Percentiles rank a stretch among this genome's conserved stretches.
Conservation (phyloP, 1,284 basidiomycete genomes). For the Blastosporella zonata region DNA sequence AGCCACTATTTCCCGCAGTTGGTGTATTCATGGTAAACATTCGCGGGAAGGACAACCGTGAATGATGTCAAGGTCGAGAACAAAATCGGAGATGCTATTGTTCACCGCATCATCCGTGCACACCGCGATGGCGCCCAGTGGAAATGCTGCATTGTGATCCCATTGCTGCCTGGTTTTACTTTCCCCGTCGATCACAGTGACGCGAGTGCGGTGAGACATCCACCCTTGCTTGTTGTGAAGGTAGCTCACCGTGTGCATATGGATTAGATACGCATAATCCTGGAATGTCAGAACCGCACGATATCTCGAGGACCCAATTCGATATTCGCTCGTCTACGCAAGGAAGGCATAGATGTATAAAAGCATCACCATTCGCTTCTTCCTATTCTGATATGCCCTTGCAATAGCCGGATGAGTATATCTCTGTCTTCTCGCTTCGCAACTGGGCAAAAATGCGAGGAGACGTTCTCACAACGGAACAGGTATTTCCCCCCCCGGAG, state of each 20-base stretch:
- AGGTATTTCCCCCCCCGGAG: slow-evolving; percentile 41
- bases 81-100: slow-evolving; percentile 91
- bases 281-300: slow-evolving; percentile 91
- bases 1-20: slow-evolving; percentile 2
- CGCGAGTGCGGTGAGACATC: slow-evolving; percentile 75
- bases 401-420: slow-evolving; percentile 85
- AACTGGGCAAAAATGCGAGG: slow-evolving; percentile 92
- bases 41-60: slow-evolving; percentile 65
- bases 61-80: slow-evolving; percentile 91
- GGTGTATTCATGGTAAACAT: slow-evolving; percentile 4
- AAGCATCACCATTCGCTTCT: slow-evolving; percentile 4
- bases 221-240: background rate
- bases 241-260: background rate
- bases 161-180: slow-evolving; percentile 91
- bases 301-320: slow-evolving; percentile 90
- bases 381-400: slow-evolving; percentile 14
- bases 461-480: slow-evolving; percentile 87
- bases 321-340: slow-evolving; percentile 84
- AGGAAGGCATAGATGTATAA: slow-evolving; percentile 85
- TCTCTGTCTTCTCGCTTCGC: slow-evolving; percentile 88
- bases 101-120: slow-evolving; percentile 88
- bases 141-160: slow-evolving; percentile 93
- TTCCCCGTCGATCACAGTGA: slow-evolving; percentile 92
- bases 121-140: slow-evolving; percentile 81
- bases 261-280: slow-evolving; percentile 79